Evolutionary conservation across 148 eudicot genomes (phyloP), one percentile per base, ranked within the genome.

Genomic region (Pharnaceum exiguum): DNA sequence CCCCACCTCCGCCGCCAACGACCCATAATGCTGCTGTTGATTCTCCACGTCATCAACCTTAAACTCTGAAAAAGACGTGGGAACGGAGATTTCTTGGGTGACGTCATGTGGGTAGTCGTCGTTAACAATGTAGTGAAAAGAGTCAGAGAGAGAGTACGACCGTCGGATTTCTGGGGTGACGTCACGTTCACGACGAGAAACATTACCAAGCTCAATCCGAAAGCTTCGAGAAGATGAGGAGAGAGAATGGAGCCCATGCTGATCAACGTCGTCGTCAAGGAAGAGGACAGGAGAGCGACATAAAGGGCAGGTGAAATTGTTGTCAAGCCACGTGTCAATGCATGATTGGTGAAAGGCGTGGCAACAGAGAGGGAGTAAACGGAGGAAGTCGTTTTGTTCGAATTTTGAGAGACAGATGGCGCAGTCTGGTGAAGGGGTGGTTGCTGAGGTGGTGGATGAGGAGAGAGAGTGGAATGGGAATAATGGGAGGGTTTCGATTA

Each of bases 321-420:
- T n/a, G 5, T 45, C 26, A 0, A 93, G 81, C 99, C 99, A 93
- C 42, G 91, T 55, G 77, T 89, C 99, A 51, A 93, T 82, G 40
- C 99, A 93, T 1, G 45, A 72, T 2, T 75, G 72, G 59, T 93
- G 99, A 18, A 93, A 93, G 0, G 90, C 96, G 68, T 93, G 99
- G 52, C 96, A 93, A 37, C 99, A 88, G 7, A 89, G 52, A 0
- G 99, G 96, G 3, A 93, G 71, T 2, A 93, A 54, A 0, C 96
- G 86, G 5, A 93, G 85, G 55, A 69, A 82, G 70, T 93, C 99
- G 3, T 75, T 43, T 36, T 58, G 51, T 62, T 93, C 95, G 72
- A 93, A 89, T 36, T 78, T 93, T 2, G 95, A 83, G 0, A 93
- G 51, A 29, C 99, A 93, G 0, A 93, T 96, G 3, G 96, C 89